Evolutionary conservation across 345 rosid genomes (phyloP).

Genomic region (Laguncularia racemosa): DNA sequence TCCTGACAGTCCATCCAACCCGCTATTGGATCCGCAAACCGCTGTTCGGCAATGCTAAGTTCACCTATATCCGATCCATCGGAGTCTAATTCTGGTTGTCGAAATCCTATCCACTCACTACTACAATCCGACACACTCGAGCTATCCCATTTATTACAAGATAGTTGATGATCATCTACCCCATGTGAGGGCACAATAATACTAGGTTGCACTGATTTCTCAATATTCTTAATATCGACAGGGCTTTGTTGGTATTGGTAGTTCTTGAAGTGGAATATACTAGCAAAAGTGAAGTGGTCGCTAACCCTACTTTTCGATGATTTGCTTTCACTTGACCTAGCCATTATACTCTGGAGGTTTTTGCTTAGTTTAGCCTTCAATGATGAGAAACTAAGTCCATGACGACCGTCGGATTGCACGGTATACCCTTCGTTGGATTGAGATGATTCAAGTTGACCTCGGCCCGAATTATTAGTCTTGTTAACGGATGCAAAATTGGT

Average conservation of each 20-base stretch:
- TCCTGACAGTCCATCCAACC: constrained; percentile 52
- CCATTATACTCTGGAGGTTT: constrained; percentile 53
- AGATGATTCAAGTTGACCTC: not conserved
- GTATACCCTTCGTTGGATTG: not conserved
- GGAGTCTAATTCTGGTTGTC: constrained; percentile 41
- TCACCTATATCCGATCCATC: constrained; percentile 49
- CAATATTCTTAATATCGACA: constrained; percentile 35
- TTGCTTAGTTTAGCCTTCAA: constrained; percentile 58
- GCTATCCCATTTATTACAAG: constrained; percentile 36
- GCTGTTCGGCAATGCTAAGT: constrained; percentile 13
- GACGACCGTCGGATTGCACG: not conserved
- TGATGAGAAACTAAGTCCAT: constrained; percentile 44
- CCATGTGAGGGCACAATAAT: constrained; percentile 35
- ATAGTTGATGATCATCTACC: constrained; percentile 5
- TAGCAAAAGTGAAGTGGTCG: constrained; percentile 61
- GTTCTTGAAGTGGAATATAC: constrained; percentile 41
- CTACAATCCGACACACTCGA: constrained; percentile 50
- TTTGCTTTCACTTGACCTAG: constrained; percentile 35
- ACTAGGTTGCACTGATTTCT: constrained; percentile 58
- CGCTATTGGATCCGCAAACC: constrained; percentile 16
- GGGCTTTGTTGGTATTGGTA: constrained; percentile 26
- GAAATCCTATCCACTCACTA: constrained; percentile 43
- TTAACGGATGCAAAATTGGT: constrained; percentile 39
- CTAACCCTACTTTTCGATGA: constrained; percentile 53
- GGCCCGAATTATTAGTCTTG: constrained; percentile 7